phyloP scores from a whole-genome alignment of 2,329 filamentous ascomycete species.

The Pseudogymnoascus sp. region DNA sequence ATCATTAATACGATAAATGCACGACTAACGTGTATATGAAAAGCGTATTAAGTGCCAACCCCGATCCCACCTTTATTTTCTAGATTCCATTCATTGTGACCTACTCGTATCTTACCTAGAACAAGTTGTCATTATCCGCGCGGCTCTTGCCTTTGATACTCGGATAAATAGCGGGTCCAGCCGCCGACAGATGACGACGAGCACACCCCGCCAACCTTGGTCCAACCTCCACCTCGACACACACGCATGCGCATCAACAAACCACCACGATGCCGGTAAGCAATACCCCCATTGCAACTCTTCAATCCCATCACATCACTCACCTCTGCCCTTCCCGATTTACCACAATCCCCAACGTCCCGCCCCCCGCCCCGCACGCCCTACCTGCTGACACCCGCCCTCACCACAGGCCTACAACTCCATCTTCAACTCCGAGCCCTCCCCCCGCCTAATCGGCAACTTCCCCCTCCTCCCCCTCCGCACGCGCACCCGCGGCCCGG shows the following conservation, averaged over 20 bases:
- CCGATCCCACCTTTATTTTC: not conserved
- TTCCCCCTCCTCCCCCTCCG: conserved; percentile 91
- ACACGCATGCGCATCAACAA: conserved; percentile 5
- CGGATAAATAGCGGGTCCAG: conserved; percentile 7
- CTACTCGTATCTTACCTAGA: not conserved
- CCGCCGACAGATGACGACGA: conserved; percentile 7
- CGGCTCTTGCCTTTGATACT: not conserved
- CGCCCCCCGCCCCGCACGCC: not conserved
- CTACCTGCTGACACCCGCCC: not conserved
- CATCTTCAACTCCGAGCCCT: conserved; percentile 83
- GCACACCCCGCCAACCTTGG: not conserved
- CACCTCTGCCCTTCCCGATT: not conserved
- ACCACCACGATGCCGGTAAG: conserved; percentile 6
- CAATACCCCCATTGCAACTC: not conserved
- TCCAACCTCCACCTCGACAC: conserved; percentile 1
- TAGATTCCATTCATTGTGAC: not conserved
- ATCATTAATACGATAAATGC: conserved; percentile 3
- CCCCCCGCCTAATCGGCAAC: conserved; percentile 63
- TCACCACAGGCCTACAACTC: conserved; percentile 81
- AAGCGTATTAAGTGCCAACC: not conserved
- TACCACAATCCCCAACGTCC: not conserved
- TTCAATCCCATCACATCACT: not conserved
- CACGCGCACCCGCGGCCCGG: conserved; percentile 90
- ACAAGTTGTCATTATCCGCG: not conserved
- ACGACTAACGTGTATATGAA: conserved; percentile 2